Percentiles rank a stretch among this genome's conserved stretches.
These are phyloP conservation scores for Zygosaccharomyces sapae DNA, from an alignment of 1,139 yeast species.

Conservation along the genomic window DNA sequence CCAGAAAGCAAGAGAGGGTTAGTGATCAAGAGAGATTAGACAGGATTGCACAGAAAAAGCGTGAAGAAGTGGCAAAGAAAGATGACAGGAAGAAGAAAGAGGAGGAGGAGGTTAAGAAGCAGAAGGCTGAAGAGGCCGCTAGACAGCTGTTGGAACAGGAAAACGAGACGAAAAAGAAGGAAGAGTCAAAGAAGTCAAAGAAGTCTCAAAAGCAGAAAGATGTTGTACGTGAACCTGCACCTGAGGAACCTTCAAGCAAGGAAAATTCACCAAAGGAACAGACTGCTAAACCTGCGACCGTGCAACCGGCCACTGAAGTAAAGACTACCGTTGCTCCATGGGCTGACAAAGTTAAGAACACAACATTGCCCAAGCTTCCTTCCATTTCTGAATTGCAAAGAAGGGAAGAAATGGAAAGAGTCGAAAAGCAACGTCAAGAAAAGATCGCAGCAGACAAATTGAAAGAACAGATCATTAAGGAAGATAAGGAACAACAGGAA, in stretches of 20 bases:
- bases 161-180: conserved; percentile 19
- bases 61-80: background rate
- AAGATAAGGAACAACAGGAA: conserved; percentile 24
- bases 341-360: conserved; percentile 40
- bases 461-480: conserved; percentile 24
- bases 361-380: conserved; percentile 15
- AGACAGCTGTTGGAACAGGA: conserved; percentile 22
- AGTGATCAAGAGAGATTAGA: background rate
- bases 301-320: conserved; percentile 1
- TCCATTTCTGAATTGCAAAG: conserved; percentile 24
- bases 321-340: conserved; percentile 40
- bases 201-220: conserved; percentile 15
- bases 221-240: conserved; percentile 9
- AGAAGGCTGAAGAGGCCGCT: conserved; percentile 27
- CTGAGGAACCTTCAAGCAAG: conserved; percentile 7
- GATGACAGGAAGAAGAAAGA: conserved; percentile 1
- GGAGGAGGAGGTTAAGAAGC: conserved; percentile 2
- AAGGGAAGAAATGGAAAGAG: conserved; percentile 22
- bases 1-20: conserved; percentile 8
- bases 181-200: conserved; percentile 16
- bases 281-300: conserved; percentile 5
- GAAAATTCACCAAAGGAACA: conserved; percentile 8
- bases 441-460: conserved; percentile 24
- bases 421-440: conserved; percentile 20
- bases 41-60: background rate